phyloP scores from a whole-genome alignment of 805 yeast genomes.

The Scheffersomyces stipitis region DNA sequence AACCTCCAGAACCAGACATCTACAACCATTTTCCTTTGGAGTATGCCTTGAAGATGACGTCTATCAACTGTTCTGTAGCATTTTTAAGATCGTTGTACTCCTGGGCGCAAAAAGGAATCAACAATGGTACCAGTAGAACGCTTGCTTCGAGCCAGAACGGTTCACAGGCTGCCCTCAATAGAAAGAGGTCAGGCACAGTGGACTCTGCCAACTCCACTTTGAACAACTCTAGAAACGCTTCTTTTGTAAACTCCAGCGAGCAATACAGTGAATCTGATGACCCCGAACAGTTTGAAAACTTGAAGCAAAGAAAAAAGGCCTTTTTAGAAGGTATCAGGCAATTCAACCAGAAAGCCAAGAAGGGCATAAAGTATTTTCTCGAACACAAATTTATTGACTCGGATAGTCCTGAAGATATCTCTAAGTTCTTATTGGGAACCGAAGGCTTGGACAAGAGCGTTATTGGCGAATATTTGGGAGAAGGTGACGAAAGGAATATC shows the following conservation, averaged over 20 bases:
- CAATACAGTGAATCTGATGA: conserved; percentile 53
- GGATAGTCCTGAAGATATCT: conserved; percentile 66
- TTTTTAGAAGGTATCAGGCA: conserved; percentile 72
- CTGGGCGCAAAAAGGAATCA: conserved; percentile 74
- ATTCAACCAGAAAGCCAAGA: conserved; percentile 83
- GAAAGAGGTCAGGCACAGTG: conserved; percentile 28
- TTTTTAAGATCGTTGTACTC: conserved; percentile 76
- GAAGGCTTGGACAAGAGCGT: conserved; percentile 79
- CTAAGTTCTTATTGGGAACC: conserved; percentile 65
- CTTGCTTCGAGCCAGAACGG: conserved; percentile 4
- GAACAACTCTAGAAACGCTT: conserved; percentile 29
- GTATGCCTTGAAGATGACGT: conserved; percentile 77
- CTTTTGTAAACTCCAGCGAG: conserved; percentile 17
- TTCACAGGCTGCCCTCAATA: conserved; percentile 4
- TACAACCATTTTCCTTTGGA: conserved; percentile 65
- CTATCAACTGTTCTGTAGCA: conserved; percentile 78
- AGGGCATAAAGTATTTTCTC: conserved; percentile 66
- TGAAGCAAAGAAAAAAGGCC: conserved; percentile 80
- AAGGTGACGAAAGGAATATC: conserved; percentile 74
- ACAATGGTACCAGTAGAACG: conserved; percentile 1
- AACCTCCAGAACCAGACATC: conserved; percentile 57
- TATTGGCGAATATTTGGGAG: conserved; percentile 92
- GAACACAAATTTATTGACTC: conserved; percentile 62
- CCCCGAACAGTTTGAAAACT: conserved; percentile 80
- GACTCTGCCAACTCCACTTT: conserved; percentile 27